Base-by-base conservation (phyloP, 495 filamentous ascomycete genomes). In the Daldinia decipiens region DNA sequence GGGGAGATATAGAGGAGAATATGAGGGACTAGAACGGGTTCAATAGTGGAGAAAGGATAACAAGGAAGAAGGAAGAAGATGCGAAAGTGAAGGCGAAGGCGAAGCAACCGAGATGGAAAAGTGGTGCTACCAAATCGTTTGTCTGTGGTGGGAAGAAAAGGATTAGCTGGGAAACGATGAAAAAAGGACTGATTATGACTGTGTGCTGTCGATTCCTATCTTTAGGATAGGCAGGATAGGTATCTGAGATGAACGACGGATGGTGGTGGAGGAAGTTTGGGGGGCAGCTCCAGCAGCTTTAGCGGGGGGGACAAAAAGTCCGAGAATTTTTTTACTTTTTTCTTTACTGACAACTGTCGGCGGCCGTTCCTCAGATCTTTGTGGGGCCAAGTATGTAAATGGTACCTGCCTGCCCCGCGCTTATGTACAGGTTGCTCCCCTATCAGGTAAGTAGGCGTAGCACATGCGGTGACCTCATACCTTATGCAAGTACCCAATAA, bases 181-280 rank as follows among this genome's bases (percentile, higher is more conserved):
- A 31, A 63, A 54, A 54, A 36, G 29, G 59, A 54, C n/a, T 27
- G 19, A 62, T 19, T 62, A 36, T 19, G 50, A 55, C 39, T 63
- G 36, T 19, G 62, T 40, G 52, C 36, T 27, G 56, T 65, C 9
- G 40, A 58, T 58, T 50, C 54, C 59, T 54, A 40, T 12, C 24
- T 21, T 56, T 36, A 56, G 12, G 50, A 52, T 24, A 52, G 50
- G 24, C 5, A 52, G 21, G 24, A 24, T 62, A 52, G 15, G 19
- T 21, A 34, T 34, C 32, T 34, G 40, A 60, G 68, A 71, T 65
- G 47, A 54, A 59, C 27, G 54, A 34, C 68, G 68, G 67, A 70
- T 65, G 58, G 59, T 72, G 65, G 70, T 72, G 70, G 70, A 72
- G 70, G 70, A 72, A 65, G 70, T 61, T 72, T 72, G 65, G 70